Evolutionary conservation across 164 flowering plant species (phyloP).

Genomic region (Taxillus chinensis): DNA sequence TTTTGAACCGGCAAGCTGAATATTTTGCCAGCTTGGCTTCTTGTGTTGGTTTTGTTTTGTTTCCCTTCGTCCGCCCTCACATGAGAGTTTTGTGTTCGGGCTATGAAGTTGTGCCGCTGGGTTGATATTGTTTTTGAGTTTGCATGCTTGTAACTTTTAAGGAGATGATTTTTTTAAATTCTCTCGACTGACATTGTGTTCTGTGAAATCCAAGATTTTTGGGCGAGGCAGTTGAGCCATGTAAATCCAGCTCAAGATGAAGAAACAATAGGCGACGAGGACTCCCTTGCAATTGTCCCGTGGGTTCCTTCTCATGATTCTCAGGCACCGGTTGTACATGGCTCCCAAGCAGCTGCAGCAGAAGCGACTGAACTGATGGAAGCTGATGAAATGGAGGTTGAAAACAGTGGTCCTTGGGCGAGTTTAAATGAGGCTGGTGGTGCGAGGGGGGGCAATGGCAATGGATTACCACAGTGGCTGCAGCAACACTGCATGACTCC

Average conservation of each 20-base stretch:
- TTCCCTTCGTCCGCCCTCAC: too few species aligned
- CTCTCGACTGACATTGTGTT: too few species aligned
- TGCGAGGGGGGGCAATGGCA: slow-evolving; percentile 6
- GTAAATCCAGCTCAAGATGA: slow-evolving; percentile 15
- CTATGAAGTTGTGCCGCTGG: too few species aligned
- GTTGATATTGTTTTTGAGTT: too few species aligned
- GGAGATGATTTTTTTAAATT: too few species aligned
- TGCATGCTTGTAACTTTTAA: too few species aligned
- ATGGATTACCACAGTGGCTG: slow-evolving; percentile 35
- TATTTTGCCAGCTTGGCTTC: too few species aligned
- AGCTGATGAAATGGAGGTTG: slow-evolving; percentile 34
- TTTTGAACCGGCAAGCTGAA: too few species aligned
- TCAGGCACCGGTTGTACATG: slow-evolving; percentile 4
- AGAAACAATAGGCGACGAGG: not conserved
- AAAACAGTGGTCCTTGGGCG: slow-evolving; percentile 14
- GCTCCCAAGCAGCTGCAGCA: not conserved
- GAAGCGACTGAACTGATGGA: slow-evolving; percentile 38
- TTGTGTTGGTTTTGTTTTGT: too few species aligned
- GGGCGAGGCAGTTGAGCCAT: slow-evolving; percentile 13
- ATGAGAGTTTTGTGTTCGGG: too few species aligned
- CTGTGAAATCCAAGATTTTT: slow-evolving; percentile 10
- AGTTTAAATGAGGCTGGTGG: slow-evolving; percentile 7
- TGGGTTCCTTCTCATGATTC: slow-evolving; percentile 40
- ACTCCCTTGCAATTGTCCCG: slow-evolving; percentile 44
- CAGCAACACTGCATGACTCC: slow-evolving; percentile 61